Base-by-base conservation (phyloP, 176 grass and related monocot species). In the Pontederia crassipes region DNA sequence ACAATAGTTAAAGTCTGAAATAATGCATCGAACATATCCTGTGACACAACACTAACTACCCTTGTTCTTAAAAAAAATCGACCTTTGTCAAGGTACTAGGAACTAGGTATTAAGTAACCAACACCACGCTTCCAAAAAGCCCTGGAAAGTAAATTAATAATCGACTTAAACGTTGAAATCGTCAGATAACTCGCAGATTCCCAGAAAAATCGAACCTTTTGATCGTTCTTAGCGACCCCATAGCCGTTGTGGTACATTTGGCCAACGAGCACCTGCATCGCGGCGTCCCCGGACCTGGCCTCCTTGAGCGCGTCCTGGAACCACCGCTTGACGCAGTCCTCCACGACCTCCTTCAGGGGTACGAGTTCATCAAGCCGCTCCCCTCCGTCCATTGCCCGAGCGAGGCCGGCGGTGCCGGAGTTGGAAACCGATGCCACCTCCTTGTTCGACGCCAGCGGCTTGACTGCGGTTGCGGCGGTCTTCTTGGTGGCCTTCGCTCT, bases 201-300 rank as follows among this genome's bases (percentile, higher is more conserved):
- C 13, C 9, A 4, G 72, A 14, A 11, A 45, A 46, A 52, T 51
- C 46, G 66, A 70, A 98, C 93, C 93, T 86, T 88, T 53, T 82
- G 71, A 59, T 98, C 84, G 63, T 86, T 88, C 70, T 81, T 88
- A 28, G 71, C 67, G 24, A 88, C 74, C 57, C 93, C 93, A 47
- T 98, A 98, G 49, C 87, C 93, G 26, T 35, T 83, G 55, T 76
- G 93, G 73, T 92, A 98, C 93, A 98, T 98, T 87, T 98, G 93
- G 57, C 87, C 87, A 11, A 98, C 84, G 40, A 98, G 74, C 57
- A 98, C 79, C 72, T 98, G 93, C 87, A 92, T 92, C 72, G 84
- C 74, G 26, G 68, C 57, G 72, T 98, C 93, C 28, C 93, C 93
- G 17, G 77, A 74, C 52, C 61, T 78, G 50, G 93, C 93, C 53